Percentiles rank a stretch among this genome's conserved stretches.
These are phyloP conservation scores for Dendrostoma leiphaemia DNA, from an alignment of 2,329 filamentous ascomycete species.

Conservation along the genomic window DNA sequence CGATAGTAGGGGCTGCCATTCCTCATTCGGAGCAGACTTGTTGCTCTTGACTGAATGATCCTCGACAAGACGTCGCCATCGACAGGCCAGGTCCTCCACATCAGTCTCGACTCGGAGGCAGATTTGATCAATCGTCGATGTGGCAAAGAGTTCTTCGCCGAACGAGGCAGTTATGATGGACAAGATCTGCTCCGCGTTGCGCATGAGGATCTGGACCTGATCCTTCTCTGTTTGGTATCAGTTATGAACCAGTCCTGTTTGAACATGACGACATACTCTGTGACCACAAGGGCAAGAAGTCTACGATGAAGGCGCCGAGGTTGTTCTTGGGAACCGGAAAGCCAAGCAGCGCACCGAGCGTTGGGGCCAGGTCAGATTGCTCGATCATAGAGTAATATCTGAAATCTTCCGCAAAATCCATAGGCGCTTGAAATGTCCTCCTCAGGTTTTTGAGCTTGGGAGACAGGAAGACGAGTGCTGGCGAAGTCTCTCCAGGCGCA, in stretches of 20 bases:
- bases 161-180: constrained; percentile 75
- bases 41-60: constrained; percentile 17
- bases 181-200: constrained; percentile 80
- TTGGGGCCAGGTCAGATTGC: constrained; percentile 91
- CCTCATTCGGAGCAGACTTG: constrained; percentile 29
- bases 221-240: constrained; percentile 40
- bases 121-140: constrained; percentile 21
- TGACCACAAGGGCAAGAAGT: constrained; percentile 77
- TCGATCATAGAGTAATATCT: constrained; percentile 83
- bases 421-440: constrained; percentile 46
- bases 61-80: constrained; percentile 54
- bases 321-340: constrained; percentile 90
- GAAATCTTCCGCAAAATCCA: constrained; percentile 65
- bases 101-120: constrained; percentile 39
- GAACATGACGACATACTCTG: constrained; percentile 41
- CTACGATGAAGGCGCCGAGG: constrained; percentile 77
- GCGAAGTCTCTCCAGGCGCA: constrained; percentile 88
- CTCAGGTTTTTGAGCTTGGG: constrained; percentile 69
- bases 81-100: constrained; percentile 63
- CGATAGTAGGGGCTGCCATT: constrained; percentile 43
- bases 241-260: neutral
- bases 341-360: constrained; percentile 79
- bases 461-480: constrained; percentile 86
- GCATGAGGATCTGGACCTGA: constrained; percentile 65
- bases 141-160: constrained; percentile 43